Conservation (phyloP, 169 alveolate species). For the Plasmodium fragile region DNA sequence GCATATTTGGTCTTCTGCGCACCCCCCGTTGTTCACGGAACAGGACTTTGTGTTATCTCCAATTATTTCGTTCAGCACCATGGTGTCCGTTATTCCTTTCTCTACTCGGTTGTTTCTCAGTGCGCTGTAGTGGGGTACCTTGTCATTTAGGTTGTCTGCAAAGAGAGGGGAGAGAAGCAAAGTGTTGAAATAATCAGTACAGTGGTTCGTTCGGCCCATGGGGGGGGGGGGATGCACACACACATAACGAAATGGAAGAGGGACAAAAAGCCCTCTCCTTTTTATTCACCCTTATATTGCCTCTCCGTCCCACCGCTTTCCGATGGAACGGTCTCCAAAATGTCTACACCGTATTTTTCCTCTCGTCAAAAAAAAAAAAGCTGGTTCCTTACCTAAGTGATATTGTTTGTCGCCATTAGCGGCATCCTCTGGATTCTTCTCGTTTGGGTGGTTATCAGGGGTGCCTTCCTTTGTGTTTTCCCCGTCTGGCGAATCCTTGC, state of each 20-base stretch:
- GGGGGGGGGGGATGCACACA: not conserved
- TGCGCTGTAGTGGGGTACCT: not conserved
- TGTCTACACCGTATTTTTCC: not conserved
- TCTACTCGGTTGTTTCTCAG: slow-evolving; percentile 11
- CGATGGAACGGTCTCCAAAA: not conserved
- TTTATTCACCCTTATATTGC: not conserved
- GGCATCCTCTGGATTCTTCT: not conserved
- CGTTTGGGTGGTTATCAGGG: not conserved
- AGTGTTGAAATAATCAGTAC: not conserved
- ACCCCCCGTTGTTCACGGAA: slow-evolving; percentile 27
- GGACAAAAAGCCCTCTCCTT: not conserved
- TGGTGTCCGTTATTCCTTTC: not conserved
- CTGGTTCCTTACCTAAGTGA: not conserved
- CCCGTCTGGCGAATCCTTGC: not conserved
- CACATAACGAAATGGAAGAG: not conserved
- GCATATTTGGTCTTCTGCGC: slow-evolving; percentile 35
- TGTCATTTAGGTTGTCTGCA: not conserved
- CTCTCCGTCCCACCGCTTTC: not conserved
- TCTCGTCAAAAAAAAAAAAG: not conserved
- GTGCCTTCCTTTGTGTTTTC: not conserved
- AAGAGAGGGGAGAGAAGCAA: not conserved
- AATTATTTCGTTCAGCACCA: not conserved
- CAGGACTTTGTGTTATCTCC: slow-evolving; percentile 8
- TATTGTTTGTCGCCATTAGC: not conserved
- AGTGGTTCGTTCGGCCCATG: not conserved